Base-by-base conservation (phyloP, 2,329 filamentous ascomycete species). In the Metarhizium album region DNA sequence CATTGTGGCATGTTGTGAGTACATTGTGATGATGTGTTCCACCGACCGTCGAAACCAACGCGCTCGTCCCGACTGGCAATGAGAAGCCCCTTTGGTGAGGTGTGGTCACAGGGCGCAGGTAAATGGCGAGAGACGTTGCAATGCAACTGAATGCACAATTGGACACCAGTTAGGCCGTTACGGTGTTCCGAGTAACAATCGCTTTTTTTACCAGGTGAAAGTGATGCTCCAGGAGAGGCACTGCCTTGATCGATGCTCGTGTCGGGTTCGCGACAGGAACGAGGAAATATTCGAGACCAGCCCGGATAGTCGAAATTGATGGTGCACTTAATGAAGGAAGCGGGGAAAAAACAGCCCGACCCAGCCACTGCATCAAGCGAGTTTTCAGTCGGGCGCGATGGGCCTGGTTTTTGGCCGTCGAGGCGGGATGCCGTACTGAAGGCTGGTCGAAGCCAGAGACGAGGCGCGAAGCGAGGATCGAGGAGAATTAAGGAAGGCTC, bases 1-100 rank as follows among this genome's bases (percentile, higher is more conserved):
- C 88, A 96, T 95, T 60, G 84, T 78, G 64, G 86, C 80, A 74
- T 90, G 86, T 73, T 89, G 85, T 59, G 84, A 79, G 73, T 89
- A 91, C 87, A 91, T 90, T 64, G 53, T 70, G 66, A 53, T 59
- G 57, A 62, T 27, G 33, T 61, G 22, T 47, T 53, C 51, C 58
- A 55, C 49, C 57, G 47, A 33, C 38, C 46, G 47, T 37, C 47
- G 47, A 38, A 29, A 48, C 45, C 27, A 20, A 23, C 6, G 47
- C n/a, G 24, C 7, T 47, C 38, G 45, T 51, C 37, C 46, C 46
- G 20, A 14, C n/a, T 27, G 27, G 47, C 27, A 14, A 37, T 16
- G 37, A 20, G 6, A 40, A 18, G 20, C 8, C 20, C 6, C 14
- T 7, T 31, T 45, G 42, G 16, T 8, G 20, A 27, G 23, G 4